Base-by-base conservation (phyloP, 768 basidiomycete genomes). In the Lentinula edodes region DNA sequence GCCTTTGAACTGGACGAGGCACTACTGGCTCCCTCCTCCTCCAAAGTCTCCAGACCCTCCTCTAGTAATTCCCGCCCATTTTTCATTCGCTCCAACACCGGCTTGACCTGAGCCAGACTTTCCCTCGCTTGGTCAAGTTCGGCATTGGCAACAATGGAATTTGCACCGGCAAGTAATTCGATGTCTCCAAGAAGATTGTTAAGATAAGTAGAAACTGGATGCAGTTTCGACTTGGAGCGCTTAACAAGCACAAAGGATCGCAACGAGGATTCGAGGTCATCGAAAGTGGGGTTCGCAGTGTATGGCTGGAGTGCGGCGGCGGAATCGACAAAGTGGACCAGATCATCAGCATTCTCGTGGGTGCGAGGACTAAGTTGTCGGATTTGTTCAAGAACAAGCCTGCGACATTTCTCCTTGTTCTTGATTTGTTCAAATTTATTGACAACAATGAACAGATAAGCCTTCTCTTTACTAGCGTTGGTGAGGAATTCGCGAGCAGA, bases 291-390 rank as follows among this genome's bases (percentile, higher is more conserved):
- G 64, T 84, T 87, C 61, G 80, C 83, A 18, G 82, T 78, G 71
- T 78, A 84, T n/a, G 84, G 84, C 60, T 85, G 83, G 45, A 89
- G 81, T 18, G 88, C 89, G 0, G 83, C 75, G 13, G 88, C 87
- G 6, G 95, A 96, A 72, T 99, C 97, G 68, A 99, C 97, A 72
- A 98, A 99, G 75, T 99, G 97, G 3, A 99, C 95, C 45, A 99
- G 86, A 72, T 98, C 93, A 50, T 89, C 84, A 0, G 93, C 87
- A 66, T 97, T 92, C 59, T 93, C 91, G 70, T 87, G 93, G 0
- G 97, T 98, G 56, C 84, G 76, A n/a, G 97, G 96, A 68, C 90
- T 93, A 66, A 98, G 83, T 66, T 90, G 83, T 71, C 86, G 90
- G 80, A 99, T 93, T 74, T 98, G 96, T 62, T 98, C 95, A 32